phyloP scores from a whole-genome alignment of 2,329 filamentous ascomycete species.

The Amauroascus verrucosus region DNA sequence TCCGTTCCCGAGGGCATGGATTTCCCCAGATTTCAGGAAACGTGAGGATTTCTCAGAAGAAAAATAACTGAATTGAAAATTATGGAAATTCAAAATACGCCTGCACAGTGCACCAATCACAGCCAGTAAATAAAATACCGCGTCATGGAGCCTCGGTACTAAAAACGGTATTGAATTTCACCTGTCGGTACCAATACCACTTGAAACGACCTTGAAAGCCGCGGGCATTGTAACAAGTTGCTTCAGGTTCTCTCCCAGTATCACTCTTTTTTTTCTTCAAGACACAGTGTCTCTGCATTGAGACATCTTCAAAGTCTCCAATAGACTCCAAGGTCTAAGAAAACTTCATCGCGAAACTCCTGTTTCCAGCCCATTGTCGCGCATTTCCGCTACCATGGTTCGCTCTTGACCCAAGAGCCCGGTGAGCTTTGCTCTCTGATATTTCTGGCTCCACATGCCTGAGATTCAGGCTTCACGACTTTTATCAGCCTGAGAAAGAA shows the following conservation, averaged over 20 bases:
- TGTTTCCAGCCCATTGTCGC: neutral
- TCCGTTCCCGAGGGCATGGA: neutral
- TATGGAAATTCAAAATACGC: neutral
- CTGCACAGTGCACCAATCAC: neutral
- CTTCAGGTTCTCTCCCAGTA: too few relatives aligned
- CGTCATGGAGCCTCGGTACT: neutral
- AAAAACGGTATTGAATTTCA: neutral
- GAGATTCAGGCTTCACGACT: neutral
- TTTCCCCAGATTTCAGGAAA: conserved; percentile 2
- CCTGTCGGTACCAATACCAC: neutral
- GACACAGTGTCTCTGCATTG: too few relatives aligned
- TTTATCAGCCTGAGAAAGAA: neutral
- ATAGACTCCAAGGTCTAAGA: too few relatives aligned
- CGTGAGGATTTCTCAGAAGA: neutral
- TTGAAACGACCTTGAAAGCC: neutral
- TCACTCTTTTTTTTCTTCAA: too few relatives aligned
- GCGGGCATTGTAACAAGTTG: too few relatives aligned
- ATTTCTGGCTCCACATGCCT: neutral
- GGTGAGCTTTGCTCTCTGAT: neutral
- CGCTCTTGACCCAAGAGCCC: neutral
- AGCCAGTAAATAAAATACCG: neutral
- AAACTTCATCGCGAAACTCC: neutral
- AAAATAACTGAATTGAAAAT: neutral
- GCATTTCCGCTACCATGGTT: neutral
- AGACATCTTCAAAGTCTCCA: too few relatives aligned